Conservation (phyloP, 257 asterid genomes). For the Sherardia arvensis region DNA sequence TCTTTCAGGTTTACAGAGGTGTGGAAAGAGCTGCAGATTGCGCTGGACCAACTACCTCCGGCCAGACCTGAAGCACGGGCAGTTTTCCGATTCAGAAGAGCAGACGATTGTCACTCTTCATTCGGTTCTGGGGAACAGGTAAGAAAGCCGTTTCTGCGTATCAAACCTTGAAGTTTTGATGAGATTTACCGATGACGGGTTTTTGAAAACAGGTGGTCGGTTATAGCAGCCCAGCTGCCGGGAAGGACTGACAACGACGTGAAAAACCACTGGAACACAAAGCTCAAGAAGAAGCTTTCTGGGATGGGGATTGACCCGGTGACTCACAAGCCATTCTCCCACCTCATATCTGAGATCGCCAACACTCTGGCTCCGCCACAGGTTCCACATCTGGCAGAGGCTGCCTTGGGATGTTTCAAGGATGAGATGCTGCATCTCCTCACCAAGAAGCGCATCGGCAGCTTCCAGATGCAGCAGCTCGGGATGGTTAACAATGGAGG, state of each 20-base stretch:
- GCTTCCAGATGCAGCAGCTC: slow-evolving; percentile 53
- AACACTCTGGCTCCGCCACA: slow-evolving; percentile 75
- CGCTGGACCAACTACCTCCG: slow-evolving; percentile 97
- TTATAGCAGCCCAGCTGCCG: slow-evolving; percentile 80
- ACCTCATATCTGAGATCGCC: slow-evolving; percentile 83
- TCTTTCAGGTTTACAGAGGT: slow-evolving; percentile 64
- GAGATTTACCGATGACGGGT: neutral
- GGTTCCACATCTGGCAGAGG: slow-evolving; percentile 86
- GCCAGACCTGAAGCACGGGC: slow-evolving; percentile 94
- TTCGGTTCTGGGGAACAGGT: slow-evolving; percentile 91
- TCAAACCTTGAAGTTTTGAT: too few species aligned
- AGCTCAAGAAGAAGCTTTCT: slow-evolving; percentile 80
- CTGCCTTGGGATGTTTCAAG: slow-evolving; percentile 91
- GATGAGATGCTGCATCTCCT: slow-evolving; percentile 96
- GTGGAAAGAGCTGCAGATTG: slow-evolving; percentile 89
- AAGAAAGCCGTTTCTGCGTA: neutral
- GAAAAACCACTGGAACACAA: slow-evolving; percentile 93
- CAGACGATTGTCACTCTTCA: slow-evolving; percentile 84
- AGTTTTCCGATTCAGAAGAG: slow-evolving; percentile 82
- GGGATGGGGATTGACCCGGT: slow-evolving; percentile 98
- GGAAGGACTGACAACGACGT: slow-evolving; percentile 95
- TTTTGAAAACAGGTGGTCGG: slow-evolving; percentile 73
- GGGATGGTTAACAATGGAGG: slow-evolving; percentile 13
- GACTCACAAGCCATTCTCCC: slow-evolving; percentile 92
- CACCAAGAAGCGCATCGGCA: slow-evolving; percentile 64